These are phyloP conservation scores for Botrytis cinerea DNA, from an alignment of 2,329 filamentous ascomycete genomes.

Conservation along the genomic window DNA sequence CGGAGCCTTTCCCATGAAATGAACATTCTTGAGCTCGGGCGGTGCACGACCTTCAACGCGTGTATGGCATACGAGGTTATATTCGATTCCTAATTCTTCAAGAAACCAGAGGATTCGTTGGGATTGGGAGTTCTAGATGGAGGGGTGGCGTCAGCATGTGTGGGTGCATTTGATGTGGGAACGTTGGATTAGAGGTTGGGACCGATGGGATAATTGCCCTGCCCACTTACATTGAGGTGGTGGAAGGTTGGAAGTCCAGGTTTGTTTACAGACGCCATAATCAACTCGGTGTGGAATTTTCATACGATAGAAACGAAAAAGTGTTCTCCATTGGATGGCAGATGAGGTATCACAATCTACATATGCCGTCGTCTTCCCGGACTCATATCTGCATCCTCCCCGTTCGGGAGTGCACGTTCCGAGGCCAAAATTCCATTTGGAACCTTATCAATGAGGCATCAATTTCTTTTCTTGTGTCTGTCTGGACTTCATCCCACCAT, in stretches of 20 bases:
- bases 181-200: background rate
- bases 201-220: background rate
- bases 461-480: background rate
- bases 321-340: too few relatives aligned
- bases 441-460: background rate
- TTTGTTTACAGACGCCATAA: background rate
- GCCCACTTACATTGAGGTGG: slow-evolving; percentile 36
- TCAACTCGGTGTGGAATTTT: background rate
- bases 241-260: slow-evolving; percentile 34
- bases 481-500: background rate
- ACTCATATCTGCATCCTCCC: background rate
- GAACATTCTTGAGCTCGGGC: slow-evolving; percentile 66
- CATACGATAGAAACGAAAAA: background rate
- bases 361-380: background rate
- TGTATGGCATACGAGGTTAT: slow-evolving; percentile 70
- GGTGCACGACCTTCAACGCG: slow-evolving; percentile 57
- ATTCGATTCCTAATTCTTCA: slow-evolving; percentile 69
- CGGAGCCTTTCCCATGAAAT: slow-evolving; percentile 84
- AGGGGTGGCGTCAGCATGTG: background rate
- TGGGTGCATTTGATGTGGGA: background rate
- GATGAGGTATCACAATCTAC: background rate
- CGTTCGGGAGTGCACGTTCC: background rate
- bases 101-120: slow-evolving; percentile 70
- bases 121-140: slow-evolving; percentile 59
- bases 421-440: background rate